A percentile compares a stretch with the other conserved stretches of the same genome.
Evolutionary conservation across 257 asterid genomes (phyloP).

Genomic region (Solanum virginianum): DNA sequence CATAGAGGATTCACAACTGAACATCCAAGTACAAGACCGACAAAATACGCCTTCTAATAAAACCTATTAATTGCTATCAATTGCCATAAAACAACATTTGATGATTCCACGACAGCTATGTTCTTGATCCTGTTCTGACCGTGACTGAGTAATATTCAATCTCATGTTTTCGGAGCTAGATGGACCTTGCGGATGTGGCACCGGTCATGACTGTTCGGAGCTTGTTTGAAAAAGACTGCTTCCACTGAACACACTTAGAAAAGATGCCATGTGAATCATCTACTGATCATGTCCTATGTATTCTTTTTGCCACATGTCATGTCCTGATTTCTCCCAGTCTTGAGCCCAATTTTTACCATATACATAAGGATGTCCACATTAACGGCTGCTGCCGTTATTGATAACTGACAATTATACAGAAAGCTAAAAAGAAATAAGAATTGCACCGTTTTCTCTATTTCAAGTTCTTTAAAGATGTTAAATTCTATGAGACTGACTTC

Average conservation of each 20-base stretch:
- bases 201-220: background rate
- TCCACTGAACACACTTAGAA: background rate
- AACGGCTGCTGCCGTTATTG: background rate
- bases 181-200: background rate
- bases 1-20: background rate
- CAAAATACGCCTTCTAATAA: background rate
- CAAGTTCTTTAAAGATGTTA: background rate
- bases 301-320: background rate
- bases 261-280: background rate
- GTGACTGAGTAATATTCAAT: background rate
- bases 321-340: background rate
- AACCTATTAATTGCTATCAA: background rate
- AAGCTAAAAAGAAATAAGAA: background rate
- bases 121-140: background rate
- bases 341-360: background rate
- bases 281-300: background rate
- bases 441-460: background rate
- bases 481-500: background rate
- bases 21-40: background rate
- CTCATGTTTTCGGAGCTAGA: background rate
- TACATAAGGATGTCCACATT: background rate
- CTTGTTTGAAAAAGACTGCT: background rate
- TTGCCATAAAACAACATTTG: background rate
- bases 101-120: background rate
- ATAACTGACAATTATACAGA: background rate